These are phyloP conservation scores for Beauveria sp. DNA, from an alignment of 2,329 filamentous ascomycete genomes.

Conservation along the genomic window DNA sequence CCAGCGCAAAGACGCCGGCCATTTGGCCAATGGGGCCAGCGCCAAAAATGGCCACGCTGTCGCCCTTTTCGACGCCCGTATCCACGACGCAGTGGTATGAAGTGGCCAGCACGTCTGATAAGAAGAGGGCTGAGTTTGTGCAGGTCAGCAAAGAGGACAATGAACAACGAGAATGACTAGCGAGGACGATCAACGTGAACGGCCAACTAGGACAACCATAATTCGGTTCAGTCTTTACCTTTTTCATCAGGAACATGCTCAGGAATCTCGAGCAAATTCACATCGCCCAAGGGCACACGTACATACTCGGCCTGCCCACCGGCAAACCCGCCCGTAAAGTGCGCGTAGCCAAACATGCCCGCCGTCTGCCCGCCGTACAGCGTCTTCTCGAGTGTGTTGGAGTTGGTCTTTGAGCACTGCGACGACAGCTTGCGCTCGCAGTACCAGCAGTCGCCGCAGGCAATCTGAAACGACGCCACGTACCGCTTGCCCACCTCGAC, in stretches of 20 bases:
- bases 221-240: slow-evolving; percentile 26
- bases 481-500: slow-evolving; percentile 59
- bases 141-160: neutral
- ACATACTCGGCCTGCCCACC: slow-evolving; percentile 85
- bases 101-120: slow-evolving; percentile 74
- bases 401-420: slow-evolving; percentile 73
- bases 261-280: slow-evolving; percentile 74
- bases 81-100: slow-evolving; percentile 79
- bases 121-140: slow-evolving; percentile 45
- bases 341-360: slow-evolving; percentile 66
- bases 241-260: slow-evolving; percentile 79
- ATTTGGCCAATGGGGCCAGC: slow-evolving; percentile 83
- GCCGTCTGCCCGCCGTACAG: slow-evolving; percentile 76
- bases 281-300: slow-evolving; percentile 70
- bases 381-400: slow-evolving; percentile 60
- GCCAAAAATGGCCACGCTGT: slow-evolving; percentile 78
- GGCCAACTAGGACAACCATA: too few species aligned
- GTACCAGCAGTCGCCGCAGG: slow-evolving; percentile 64
- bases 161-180: too few species aligned
- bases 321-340: slow-evolving; percentile 80
- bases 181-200: too few species aligned
- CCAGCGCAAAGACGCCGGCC: slow-evolving; percentile 65
- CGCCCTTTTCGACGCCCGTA: slow-evolving; percentile 69
- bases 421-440: slow-evolving; percentile 73
- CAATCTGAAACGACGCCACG: slow-evolving; percentile 82